Conservation (phyloP, 805 yeast genomes). For the Metschnikowia santaceciliae region DNA sequence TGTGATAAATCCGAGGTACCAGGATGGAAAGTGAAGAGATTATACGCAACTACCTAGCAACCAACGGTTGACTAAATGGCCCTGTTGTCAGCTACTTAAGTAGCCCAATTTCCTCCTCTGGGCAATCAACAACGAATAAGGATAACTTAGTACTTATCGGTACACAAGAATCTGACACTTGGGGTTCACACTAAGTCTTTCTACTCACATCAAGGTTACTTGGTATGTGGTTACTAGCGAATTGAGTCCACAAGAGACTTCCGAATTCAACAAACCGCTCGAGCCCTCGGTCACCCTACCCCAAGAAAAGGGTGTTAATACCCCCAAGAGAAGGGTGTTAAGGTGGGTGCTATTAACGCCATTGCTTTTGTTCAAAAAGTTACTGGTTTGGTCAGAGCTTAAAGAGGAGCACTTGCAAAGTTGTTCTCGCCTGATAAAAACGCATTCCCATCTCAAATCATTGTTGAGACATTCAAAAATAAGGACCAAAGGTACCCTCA, state of each 20-base stretch:
- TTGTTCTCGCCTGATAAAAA: slow-evolving; percentile 54
- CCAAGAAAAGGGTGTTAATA: too few relatives aligned
- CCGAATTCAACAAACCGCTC: slow-evolving; percentile 40
- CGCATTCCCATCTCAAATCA: slow-evolving; percentile 69
- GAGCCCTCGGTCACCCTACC: slow-evolving; percentile 40
- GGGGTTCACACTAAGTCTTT: too few relatives aligned
- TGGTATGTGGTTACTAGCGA: slow-evolving; percentile 29
- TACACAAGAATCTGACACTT: too few relatives aligned
- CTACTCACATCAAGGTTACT: too few relatives aligned
- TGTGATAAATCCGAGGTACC: too few relatives aligned
- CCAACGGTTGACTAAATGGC: too few relatives aligned
- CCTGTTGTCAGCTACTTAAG: too few relatives aligned
- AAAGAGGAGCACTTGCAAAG: slow-evolving; percentile 73
- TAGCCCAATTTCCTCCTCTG: too few relatives aligned
- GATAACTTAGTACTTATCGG: too few relatives aligned
- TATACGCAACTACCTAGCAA: too few relatives aligned
- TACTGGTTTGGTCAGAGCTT: slow-evolving; percentile 67
- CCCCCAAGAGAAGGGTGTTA: slow-evolving; percentile 50
- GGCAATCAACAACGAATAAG: too few relatives aligned
- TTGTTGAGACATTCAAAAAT: slow-evolving; percentile 70
- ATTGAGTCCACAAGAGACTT: slow-evolving; percentile 38
- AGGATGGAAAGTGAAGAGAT: too few relatives aligned
- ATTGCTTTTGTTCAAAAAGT: slow-evolving; percentile 71
- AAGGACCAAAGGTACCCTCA: slow-evolving; percentile 75
- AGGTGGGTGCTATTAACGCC: slow-evolving; percentile 49